phyloP scores from a whole-genome alignment of 768 basidiomycete genomes.

The Guyanaporus albipodus region DNA sequence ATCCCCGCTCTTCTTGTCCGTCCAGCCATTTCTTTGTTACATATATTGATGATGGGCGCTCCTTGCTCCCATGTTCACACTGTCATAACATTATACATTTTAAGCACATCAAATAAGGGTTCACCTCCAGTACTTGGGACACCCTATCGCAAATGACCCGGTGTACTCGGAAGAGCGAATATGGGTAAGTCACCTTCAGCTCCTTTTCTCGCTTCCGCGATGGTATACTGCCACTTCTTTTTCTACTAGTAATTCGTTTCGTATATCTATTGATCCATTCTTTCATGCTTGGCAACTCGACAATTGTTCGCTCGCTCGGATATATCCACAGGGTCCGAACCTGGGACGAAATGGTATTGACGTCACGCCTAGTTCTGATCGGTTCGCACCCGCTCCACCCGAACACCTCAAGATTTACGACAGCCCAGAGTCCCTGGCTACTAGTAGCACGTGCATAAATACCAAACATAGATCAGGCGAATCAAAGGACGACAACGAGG shows the following conservation, averaged over 20 bases:
- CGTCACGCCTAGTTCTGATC: slow-evolving; percentile 60
- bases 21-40: not conserved
- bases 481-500: not conserved
- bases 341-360: slow-evolving; percentile 82
- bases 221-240: not conserved
- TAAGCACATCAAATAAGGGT: slow-evolving; percentile 96
- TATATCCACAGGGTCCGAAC: slow-evolving; percentile 51
- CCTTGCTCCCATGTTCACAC: not conserved
- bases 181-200: slow-evolving; percentile 49
- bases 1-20: not conserved
- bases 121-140: slow-evolving; percentile 90
- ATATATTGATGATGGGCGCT: too few relatives aligned
- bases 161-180: slow-evolving; percentile 80
- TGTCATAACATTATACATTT: slow-evolving; percentile 3
- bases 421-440: slow-evolving; percentile 45
- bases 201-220: not conserved
- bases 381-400: slow-evolving; percentile 56
- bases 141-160: slow-evolving; percentile 94
- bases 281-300: not conserved
- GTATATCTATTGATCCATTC: not conserved
- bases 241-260: not conserved
- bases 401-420: slow-evolving; percentile 33
- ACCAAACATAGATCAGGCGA: slow-evolving; percentile 1
- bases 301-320: slow-evolving; percentile 1
- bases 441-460: not conserved